Evolutionary conservation across 106 monocot genomes (phyloP).

Genomic region (Allium fistulosum): DNA sequence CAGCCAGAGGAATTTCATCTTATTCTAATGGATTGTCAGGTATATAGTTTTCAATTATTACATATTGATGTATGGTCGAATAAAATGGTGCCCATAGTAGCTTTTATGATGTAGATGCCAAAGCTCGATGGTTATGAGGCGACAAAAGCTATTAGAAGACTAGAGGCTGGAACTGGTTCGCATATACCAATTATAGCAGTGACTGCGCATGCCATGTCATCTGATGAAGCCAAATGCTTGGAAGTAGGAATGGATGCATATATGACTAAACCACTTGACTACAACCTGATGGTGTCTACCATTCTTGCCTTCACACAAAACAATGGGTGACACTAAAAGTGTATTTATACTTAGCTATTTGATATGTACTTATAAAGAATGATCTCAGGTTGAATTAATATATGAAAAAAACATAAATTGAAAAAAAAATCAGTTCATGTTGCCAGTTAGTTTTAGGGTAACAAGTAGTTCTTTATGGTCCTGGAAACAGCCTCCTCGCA

Average conservation of each 20-base stretch:
- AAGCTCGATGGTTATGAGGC: constrained; percentile 58
- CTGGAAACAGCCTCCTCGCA: no score
- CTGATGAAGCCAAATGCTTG: constrained; percentile 47
- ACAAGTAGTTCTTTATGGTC: no score
- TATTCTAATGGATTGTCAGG: constrained; percentile 60
- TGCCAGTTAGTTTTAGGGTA: no score
- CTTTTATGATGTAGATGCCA: constrained; percentile 32
- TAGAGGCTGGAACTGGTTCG: constrained; percentile 23
- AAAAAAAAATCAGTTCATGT: no score
- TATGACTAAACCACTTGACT: constrained; percentile 51
- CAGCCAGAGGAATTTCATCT: constrained; percentile 24
- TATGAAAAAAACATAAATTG: no score
- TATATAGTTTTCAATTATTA: neutral
- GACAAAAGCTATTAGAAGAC: constrained; percentile 45
- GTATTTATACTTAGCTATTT: no score
- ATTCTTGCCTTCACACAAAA: constrained; percentile 32
- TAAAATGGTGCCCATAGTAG: no score
- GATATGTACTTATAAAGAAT: no score
- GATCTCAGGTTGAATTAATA: no score
- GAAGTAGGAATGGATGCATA: constrained; percentile 60
- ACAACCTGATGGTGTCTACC: constrained; percentile 38
- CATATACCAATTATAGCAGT: constrained; percentile 49
- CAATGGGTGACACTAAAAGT: neutral
- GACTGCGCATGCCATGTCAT: constrained; percentile 61
- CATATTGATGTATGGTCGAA: no score